A percentile compares a stretch with the other conserved stretches of the same genome.
These are phyloP conservation scores for Trichosporon ovoides DNA, from an alignment of 1,284 basidiomycete genomes.

Conservation along the genomic window DNA sequence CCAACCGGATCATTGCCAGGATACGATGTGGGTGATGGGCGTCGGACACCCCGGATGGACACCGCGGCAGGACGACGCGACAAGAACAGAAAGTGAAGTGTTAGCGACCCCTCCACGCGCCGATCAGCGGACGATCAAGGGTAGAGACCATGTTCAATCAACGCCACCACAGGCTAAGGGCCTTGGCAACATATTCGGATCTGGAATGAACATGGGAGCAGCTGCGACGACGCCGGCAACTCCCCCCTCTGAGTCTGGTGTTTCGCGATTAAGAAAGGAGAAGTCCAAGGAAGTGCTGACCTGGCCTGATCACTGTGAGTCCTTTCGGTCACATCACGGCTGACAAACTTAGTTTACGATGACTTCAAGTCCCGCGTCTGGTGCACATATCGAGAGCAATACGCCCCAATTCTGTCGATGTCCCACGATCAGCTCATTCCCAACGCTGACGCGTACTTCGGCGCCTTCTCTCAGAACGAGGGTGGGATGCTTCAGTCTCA, in stretches of 20 bases:
- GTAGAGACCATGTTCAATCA: neutral
- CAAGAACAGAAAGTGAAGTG: neutral
- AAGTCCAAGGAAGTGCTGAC: constrained; percentile 31
- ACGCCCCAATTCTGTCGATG: constrained; percentile 68
- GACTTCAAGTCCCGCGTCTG: constrained; percentile 84
- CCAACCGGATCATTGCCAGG: constrained; percentile 67
- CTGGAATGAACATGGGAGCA: constrained; percentile 17
- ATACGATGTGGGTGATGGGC: constrained; percentile 79
- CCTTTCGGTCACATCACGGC: neutral
- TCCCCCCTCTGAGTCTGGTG: constrained; percentile 6
- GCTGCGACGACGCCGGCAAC: constrained; percentile 9
- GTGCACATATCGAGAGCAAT: constrained; percentile 88
- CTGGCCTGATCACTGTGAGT: constrained; percentile 49
- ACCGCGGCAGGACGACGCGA: constrained; percentile 21
- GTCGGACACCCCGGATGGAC: constrained; percentile 59
- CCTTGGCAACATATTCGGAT: constrained; percentile 44
- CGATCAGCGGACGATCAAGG: constrained; percentile 1
- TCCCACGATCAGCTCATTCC: constrained; percentile 36
- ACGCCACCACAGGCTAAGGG: constrained; percentile 22
- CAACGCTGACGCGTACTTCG: constrained; percentile 48
- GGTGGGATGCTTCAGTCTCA: constrained; percentile 12
- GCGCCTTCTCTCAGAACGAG: constrained; percentile 47
- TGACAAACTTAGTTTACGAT: constrained; percentile 61
- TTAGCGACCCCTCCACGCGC: neutral
- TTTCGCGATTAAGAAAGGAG: constrained; percentile 23